Evolutionary conservation across 2,329 filamentous ascomycete genomes (phyloP), one percentile per base, ranked within the genome.

Genomic region (Knoxdaviesia capensis): DNA sequence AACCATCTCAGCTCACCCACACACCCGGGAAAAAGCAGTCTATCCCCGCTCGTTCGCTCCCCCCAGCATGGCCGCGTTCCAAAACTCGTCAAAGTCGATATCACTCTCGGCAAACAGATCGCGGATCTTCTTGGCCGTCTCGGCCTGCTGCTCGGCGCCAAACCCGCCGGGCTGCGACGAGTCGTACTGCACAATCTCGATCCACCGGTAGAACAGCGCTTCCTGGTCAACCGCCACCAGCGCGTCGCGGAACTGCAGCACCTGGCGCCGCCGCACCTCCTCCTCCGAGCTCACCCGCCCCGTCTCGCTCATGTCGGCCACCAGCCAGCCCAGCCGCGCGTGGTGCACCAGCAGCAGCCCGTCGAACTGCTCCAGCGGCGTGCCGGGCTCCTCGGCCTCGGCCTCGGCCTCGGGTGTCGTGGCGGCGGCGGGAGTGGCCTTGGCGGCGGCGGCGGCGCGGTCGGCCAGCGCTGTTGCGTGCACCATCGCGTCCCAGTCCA

Each of bases 131-230:
- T 73, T 62, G 45, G 84, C 83, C 1, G 81, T 78, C 37, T 66
- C 70, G 43, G 72, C 65, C 59, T 93, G 85, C 52, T 75, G 70
- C 54, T 86, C 80, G 0, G 68, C 62, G 1, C 78, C 81, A 53
- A 93, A 92, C 0, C 82, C 83, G 11, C 79, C 83, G 0, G 85
- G 81, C 49, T 72, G 71, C 34, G 76, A 79, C 36, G 82, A 79
- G 60, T 94, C 86, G 52, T 76, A 92, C 60, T 94, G 86, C 40
- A 94, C 77, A 53, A 92, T 71, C 62, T 94, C 87, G 40, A 94
- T 82, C 85, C 86, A 94, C 43, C 80, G 74, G 62, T 82, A 94
- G 62, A 94, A 94, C 42, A 94, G 58, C 48, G 80, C 76, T 57
- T 94, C 87, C 59, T 94, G 93, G 37, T 80, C 85, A 58, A 90